Evolutionary conservation across 306 rosid species (phyloP), one percentile per base, ranked within the genome.

Genomic region (Glycine soja): DNA sequence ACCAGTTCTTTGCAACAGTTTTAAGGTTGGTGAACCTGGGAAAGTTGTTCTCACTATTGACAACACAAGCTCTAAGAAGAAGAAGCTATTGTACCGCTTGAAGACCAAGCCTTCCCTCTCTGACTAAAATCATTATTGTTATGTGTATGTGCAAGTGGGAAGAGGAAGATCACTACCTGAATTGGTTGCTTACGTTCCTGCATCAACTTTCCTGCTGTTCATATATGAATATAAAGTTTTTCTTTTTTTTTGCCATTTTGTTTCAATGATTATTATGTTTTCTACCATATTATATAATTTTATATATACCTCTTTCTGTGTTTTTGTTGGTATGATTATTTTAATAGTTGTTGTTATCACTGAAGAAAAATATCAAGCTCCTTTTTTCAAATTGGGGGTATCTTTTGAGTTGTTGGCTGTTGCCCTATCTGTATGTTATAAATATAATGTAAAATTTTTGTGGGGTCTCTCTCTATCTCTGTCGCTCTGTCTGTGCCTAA

Each of bases 81-180:
- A 94, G 87, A 90, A 84, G 75, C 92, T 94, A 73, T 89, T 89
- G 73, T 94, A 94, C 80, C 93, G 98, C 11, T 88, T 88, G 77
- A 94, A 90, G 89, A 83, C 80, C 87, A 92, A 90, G 63, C 50
- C 85, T 78, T 65, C 85, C 32, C 80, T 83, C 40, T 78, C 84
- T 52, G 85, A 85, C 18, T 87, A 82, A 85, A 58, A 30, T 46
- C 10, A 50, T 40, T 13, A 43, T 73, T 13, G 11, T 56, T 38
- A 6, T 56, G 66, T 11, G 12, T 68, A 40, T 66, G 42, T 58
- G 12, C 77, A 68, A 50, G 36, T 12, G 36, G 56, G 66, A 83
- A 38, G 42, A 14, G 69, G 24, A 70, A 38, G 32, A 77, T 53
- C 72, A 77, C 48, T 46, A 52, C 58, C 52, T 58, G 18, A 18